phyloP scores from a whole-genome alignment of 2,329 filamentous ascomycete species.

The Elsinoe fawcettii region DNA sequence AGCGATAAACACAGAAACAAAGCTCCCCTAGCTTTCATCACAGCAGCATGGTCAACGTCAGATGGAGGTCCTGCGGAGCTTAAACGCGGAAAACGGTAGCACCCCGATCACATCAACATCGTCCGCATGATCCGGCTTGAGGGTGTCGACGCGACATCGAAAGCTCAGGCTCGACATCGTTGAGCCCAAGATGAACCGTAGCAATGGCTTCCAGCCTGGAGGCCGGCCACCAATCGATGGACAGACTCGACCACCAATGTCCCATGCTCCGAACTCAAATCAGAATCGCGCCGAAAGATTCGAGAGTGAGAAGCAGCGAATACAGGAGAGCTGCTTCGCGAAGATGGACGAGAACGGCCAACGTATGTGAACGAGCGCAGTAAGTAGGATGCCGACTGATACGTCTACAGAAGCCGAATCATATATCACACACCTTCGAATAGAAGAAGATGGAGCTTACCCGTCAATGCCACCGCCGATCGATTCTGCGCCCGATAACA shows the following conservation, averaged over 20 bases:
- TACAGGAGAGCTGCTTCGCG: slow-evolving; percentile 88
- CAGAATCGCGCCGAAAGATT: slow-evolving; percentile 68
- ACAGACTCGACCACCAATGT: slow-evolving; percentile 7
- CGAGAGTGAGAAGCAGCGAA: slow-evolving; percentile 92
- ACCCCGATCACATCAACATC: slow-evolving; percentile 11
- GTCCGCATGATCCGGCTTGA: slow-evolving; percentile 4
- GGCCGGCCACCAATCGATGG: slow-evolving; percentile 16
- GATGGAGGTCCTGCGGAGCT: slow-evolving; percentile 7
- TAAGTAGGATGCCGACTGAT: slow-evolving; percentile 16
- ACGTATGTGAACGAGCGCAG: slow-evolving; percentile 49
- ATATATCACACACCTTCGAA: slow-evolving; percentile 94
- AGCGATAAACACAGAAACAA: not conserved
- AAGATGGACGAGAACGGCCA: slow-evolving; percentile 84
- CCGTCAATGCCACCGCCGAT: slow-evolving; percentile 80
- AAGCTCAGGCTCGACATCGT: not conserved
- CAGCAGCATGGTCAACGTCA: slow-evolving; percentile 9
- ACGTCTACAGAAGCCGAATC: slow-evolving; percentile 67
- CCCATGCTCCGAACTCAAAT: slow-evolving; percentile 15
- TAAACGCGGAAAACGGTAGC: slow-evolving; percentile 13
- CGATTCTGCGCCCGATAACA: slow-evolving; percentile 61
- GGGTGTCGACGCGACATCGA: not conserved
- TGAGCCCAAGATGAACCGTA: slow-evolving; percentile 16
- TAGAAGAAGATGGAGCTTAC: slow-evolving; percentile 76
- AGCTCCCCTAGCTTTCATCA: not conserved
- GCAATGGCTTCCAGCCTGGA: slow-evolving; percentile 18